Evolutionary conservation across 805 yeast species (phyloP).

Genomic region (Yamadazyma scolyti): DNA sequence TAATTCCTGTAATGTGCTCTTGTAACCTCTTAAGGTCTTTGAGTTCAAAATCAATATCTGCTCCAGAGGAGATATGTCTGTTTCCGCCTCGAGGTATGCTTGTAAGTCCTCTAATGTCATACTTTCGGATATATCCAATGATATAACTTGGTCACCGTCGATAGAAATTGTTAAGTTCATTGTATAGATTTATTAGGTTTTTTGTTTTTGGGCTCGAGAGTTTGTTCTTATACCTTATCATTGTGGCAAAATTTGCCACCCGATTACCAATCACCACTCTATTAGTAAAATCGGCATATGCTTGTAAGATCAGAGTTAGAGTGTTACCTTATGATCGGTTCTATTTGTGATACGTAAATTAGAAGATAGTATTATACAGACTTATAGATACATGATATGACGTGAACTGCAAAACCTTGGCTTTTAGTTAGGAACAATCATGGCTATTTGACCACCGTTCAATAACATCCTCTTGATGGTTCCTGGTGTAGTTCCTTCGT

Average conservation of each 20-base stretch:
- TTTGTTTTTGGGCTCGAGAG: too few relatives aligned
- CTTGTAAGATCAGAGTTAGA: too few relatives aligned
- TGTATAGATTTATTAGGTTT: too few relatives aligned
- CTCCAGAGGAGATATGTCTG: conserved; percentile 43
- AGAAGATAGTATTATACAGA: too few relatives aligned
- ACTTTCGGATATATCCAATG: conserved; percentile 63
- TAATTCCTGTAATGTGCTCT: conserved; percentile 41
- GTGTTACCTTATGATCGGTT: too few relatives aligned
- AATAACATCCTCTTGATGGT: conserved; percentile 57
- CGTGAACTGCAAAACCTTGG: too few relatives aligned
- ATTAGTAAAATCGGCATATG: too few relatives aligned
- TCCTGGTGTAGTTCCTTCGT: conserved; percentile 40
- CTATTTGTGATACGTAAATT: too few relatives aligned
- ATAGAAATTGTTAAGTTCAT: conserved; percentile 25
- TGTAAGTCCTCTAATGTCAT: conserved; percentile 64
- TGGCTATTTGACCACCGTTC: conserved; percentile 69
- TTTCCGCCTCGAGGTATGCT: conserved; percentile 71
- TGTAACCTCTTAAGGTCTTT: conserved; percentile 25
- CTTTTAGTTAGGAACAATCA: conserved; percentile 52
- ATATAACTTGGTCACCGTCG: conserved; percentile 22
- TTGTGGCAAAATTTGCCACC: too few relatives aligned
- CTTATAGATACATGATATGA: too few relatives aligned
- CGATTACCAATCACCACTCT: too few relatives aligned
- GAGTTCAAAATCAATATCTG: conserved; percentile 53
- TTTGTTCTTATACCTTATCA: too few relatives aligned